Evolutionary conservation across 1,284 basidiomycete species (phyloP).

Genomic region (Athelia sp.): DNA sequence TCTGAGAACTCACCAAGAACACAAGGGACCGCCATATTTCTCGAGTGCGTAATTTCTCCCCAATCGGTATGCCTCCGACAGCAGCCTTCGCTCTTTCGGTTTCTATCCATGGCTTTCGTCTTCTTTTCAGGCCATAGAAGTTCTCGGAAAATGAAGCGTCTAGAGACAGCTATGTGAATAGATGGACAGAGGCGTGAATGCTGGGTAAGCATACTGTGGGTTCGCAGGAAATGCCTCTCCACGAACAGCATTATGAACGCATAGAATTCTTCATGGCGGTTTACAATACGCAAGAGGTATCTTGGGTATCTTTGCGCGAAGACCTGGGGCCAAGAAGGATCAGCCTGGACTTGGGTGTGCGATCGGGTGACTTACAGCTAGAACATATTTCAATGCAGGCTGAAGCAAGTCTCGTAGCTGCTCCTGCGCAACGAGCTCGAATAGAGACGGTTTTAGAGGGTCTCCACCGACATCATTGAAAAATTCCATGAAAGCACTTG

Average conservation of each 20-base stretch:
- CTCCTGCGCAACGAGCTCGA: conserved; percentile 94
- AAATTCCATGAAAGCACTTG: conserved; percentile 61
- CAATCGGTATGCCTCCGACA: conserved; percentile 55
- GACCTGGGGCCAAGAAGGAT: conserved; percentile 49
- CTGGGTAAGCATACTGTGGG: conserved; percentile 59
- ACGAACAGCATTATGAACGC: conserved; percentile 84
- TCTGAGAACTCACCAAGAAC: conserved; percentile 54
- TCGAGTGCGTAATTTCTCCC: conserved; percentile 55
- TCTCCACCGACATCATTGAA: conserved; percentile 70
- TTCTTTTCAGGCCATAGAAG: conserved; percentile 86
- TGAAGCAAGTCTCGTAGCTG: conserved; percentile 91
- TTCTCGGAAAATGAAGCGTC: conserved; percentile 90
- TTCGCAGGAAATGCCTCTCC: conserved; percentile 87
- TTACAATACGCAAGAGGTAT: conserved; percentile 88
- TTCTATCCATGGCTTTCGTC: conserved; percentile 67
- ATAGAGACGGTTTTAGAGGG: conserved; percentile 83
- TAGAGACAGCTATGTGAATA: conserved; percentile 22
- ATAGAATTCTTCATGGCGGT: conserved; percentile 96
- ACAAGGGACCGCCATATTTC: conserved; percentile 75
- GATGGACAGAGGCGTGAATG: background rate
- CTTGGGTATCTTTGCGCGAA: conserved; percentile 95
- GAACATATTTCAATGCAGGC: conserved; percentile 92
- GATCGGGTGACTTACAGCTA: conserved; percentile 59
- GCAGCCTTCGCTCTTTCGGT: conserved; percentile 62
- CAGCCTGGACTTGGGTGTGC: background rate